Evolutionary conservation across 2,329 filamentous ascomycete genomes (phyloP), one percentile per base, ranked within the genome.

Genomic region (Hirsutella rhossiliensis): DNA sequence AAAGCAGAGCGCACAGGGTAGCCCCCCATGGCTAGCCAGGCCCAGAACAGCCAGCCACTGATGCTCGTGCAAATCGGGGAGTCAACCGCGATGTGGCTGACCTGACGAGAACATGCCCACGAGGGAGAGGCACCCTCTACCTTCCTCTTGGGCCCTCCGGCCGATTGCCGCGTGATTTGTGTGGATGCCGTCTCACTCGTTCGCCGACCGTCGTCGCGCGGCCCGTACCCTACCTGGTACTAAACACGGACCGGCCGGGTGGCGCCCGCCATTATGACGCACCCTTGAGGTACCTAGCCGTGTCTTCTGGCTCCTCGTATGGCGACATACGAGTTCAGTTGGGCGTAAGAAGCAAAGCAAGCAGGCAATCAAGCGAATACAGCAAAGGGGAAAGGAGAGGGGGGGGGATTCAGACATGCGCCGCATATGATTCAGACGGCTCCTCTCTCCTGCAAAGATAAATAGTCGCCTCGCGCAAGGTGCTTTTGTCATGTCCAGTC

Each of bases 101-200:
- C 34, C 7, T 29, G 15, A 27, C 15, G 18, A 34, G 13, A 19
- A 15, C 18, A n/a, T 15, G 12, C 4, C 40, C 20, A 37, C 20
- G 15, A 23, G 19, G 30, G 12, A 19, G 12, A 11, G 32, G 13
- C 18, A 4, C 30, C 20, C 27, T n/a, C n/a, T n/a, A n/a, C 18
- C 12, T 11, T 30, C 31, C 15, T 3, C 32, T 28, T 19, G 15
- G 13, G 34, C 13, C 18, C 37, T 38, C 37, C 37, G 37, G 37
- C 37, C 37, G 37, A 18, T 20, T 38, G 34, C 41, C 17, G 34
- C 34, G 34, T 43, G 27, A 38, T 43, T 38, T 34, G 36, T 43
- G 41, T 32, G 41, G 41, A 18, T 30, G 41, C 37, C 41, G 41
- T 43, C 41, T 43, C 41, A 38, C 31, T 43, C 34, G 17, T 23